These are phyloP conservation scores for Cercis canadensis DNA, from an alignment of 306 rosid species.

Conservation along the genomic window DNA sequence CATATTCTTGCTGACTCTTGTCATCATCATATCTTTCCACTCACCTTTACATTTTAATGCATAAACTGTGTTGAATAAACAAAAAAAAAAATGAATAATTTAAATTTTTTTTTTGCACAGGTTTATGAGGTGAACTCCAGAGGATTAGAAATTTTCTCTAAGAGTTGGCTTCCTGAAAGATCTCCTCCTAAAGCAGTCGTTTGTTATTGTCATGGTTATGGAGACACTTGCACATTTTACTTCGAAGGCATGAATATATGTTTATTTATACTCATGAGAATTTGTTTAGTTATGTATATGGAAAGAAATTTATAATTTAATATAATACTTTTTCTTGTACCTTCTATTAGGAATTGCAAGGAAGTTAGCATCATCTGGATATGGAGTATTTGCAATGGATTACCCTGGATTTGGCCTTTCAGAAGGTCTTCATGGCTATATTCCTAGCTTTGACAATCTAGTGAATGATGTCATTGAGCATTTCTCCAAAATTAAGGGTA, in stretches of 20 bases:
- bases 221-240: slow-evolving; percentile 62
- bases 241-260: slow-evolving; percentile 49
- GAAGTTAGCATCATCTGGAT: slow-evolving; percentile 81
- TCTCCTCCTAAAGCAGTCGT: slow-evolving; percentile 48
- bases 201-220: slow-evolving; percentile 61
- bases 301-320: slow-evolving; percentile 11
- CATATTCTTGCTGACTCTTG: too few species aligned
- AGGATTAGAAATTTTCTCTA: slow-evolving; percentile 54
- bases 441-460: slow-evolving; percentile 75
- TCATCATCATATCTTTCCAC: not conserved
- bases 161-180: slow-evolving; percentile 56
- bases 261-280: not conserved
- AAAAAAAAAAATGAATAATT: slow-evolving; percentile 8
- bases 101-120: slow-evolving; percentile 38
- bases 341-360: slow-evolving; percentile 77
- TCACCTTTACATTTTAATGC: not conserved
- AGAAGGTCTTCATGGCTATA: slow-evolving; percentile 88
- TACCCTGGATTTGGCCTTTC: slow-evolving; percentile 98
- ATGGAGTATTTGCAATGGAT: slow-evolving; percentile 92
- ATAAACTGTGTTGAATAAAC: not conserved
- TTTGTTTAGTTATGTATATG: not conserved
- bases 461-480: slow-evolving; percentile 87
- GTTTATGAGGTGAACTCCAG: slow-evolving; percentile 57
- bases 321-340: slow-evolving; percentile 9
- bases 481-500: slow-evolving; percentile 79